Evolutionary conservation across 2,329 filamentous ascomycete genomes (phyloP), one percentile per base, ranked within the genome.

Genomic region (Penicillium occitanis): DNA sequence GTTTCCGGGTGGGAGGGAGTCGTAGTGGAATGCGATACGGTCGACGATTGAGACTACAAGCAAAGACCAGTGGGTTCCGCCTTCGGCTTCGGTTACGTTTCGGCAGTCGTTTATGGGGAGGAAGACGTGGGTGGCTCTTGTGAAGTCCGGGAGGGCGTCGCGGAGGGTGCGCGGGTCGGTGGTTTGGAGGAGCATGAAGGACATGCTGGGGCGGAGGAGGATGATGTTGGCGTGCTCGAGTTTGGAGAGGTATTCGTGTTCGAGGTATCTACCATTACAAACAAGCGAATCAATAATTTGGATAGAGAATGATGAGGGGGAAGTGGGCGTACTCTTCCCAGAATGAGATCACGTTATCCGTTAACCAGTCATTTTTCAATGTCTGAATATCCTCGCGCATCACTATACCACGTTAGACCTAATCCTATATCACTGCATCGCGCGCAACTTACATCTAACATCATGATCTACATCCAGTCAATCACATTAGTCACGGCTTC

Each of bases 281-380:
- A 22, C 35, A 10, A 22, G 55, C 35, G 3, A 13, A 17, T 60
- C 42, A 59, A 37, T 53, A 33, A 46, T 53, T 25, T 25, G 22
- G 28, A 33, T 14, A 35, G 48, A 50, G 25, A n/a, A 2, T 6
- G n/a, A n/a, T 2, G 22, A 37, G 42, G 67, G n/a, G 4, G 19
- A 19, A 33, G 46, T 78, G 82, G 72, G 30, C 61, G 33, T 88
- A 96, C 85, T 98, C 94, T 85, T 98, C 91, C 94, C 95, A 99
- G 77, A 99, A 98, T 61, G 92, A 90, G 71, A 99, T 98, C 83
- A 93, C 91, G 82, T 97, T 97, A 78, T 99, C 95, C 51, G 94
- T 97, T 62, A 99, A 84, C 95, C 95, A 99, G 83, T 97, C 95
- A 78, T 91, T 85, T 79, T 91, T 92, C 66, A 99, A 86, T 17